Evolutionary conservation across 441 rosid species (phyloP).

Genomic region (Euphorbia celastroides): DNA sequence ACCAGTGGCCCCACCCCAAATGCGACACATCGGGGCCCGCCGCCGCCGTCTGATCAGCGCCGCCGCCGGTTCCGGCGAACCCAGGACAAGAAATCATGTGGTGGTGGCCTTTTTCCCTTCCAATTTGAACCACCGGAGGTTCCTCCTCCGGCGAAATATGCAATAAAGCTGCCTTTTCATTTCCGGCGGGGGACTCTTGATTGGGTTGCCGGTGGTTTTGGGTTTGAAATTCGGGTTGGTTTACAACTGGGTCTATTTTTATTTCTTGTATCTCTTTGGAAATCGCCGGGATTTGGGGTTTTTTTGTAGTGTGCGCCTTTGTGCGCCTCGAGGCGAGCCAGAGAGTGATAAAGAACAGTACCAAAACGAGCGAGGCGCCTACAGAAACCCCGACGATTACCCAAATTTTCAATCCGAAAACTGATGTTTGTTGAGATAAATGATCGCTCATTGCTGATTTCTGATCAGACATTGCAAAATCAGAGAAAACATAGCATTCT

Average conservation of each 20-base stretch:
- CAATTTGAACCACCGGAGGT: constrained; percentile 35
- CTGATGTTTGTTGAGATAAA: constrained; percentile 61
- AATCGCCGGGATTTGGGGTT: constrained; percentile 37
- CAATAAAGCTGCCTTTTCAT: constrained; percentile 27
- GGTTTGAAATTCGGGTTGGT: constrained; percentile 11
- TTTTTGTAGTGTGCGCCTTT: constrained; percentile 19
- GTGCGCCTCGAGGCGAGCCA: constrained; percentile 67
- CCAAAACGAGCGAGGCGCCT: constrained; percentile 64
- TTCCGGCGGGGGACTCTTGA: constrained; percentile 20
- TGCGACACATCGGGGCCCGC: constrained; percentile 56
- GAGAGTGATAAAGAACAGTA: constrained; percentile 74
- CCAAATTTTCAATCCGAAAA: constrained; percentile 73
- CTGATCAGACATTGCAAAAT: constrained; percentile 25
- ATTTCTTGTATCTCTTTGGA: constrained; percentile 63
- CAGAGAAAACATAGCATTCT: constrained; percentile 1
- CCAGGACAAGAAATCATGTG: constrained; percentile 33
- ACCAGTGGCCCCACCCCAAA: constrained; percentile 90
- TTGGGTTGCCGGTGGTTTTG: constrained; percentile 22
- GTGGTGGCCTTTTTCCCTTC: constrained; percentile 33
- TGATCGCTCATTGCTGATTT: constrained; percentile 37
- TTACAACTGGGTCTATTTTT: constrained; percentile 23
- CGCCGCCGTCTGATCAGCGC: constrained; percentile 43
- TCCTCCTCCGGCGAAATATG: constrained; percentile 38
- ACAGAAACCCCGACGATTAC: constrained; percentile 77
- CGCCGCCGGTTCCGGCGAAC: constrained; percentile 21